Percentiles rank a stretch among this genome's conserved stretches.
phyloP scores from a whole-genome alignment of 2,329 filamentous ascomycete genomes.

The Hysterium pulicare region DNA sequence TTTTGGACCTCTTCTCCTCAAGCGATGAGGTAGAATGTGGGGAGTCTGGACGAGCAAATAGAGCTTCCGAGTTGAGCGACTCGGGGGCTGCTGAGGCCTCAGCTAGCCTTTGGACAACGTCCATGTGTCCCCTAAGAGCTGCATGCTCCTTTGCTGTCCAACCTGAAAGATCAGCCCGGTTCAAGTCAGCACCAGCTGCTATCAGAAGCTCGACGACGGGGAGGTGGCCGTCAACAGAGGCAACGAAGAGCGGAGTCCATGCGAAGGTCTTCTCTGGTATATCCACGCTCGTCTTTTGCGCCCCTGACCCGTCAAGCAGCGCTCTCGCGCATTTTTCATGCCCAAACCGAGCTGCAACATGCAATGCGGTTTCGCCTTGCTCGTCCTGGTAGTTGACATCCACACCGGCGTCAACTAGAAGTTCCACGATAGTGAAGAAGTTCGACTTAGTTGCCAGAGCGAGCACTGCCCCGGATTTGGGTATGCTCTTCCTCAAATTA shows the following conservation, averaged over 20 bases:
- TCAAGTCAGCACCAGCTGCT: conserved; percentile 71
- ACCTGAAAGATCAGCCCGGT: conserved; percentile 76
- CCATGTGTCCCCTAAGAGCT: conserved; percentile 80
- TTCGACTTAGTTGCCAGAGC: conserved; percentile 86
- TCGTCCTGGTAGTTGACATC: conserved; percentile 92
- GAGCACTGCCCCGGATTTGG: conserved; percentile 83
- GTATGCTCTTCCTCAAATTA: conserved; percentile 64
- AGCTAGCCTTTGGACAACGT: conserved; percentile 69
- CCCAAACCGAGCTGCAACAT: conserved; percentile 86
- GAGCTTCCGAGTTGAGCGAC: conserved; percentile 24
- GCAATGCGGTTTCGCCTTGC: conserved; percentile 84
- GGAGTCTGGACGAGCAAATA: conserved; percentile 35
- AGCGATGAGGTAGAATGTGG: conserved; percentile 58
- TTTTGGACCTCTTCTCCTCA: conserved; percentile 42
- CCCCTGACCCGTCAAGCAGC: conserved; percentile 65
- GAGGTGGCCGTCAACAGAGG: conserved; percentile 82
- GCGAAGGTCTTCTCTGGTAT: conserved; percentile 78
- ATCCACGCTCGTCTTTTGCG: conserved; percentile 73
- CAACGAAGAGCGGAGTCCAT: conserved; percentile 94
- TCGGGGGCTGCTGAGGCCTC: conserved; percentile 47
- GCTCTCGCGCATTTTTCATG: conserved; percentile 76
- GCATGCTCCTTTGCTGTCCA: conserved; percentile 96
- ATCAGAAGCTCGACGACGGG: conserved; percentile 73
- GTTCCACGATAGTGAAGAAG: conserved; percentile 76
- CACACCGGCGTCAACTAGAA: conserved; percentile 84